These are phyloP conservation scores for Rubia balearica DNA, from an alignment of 305 asterid genomes.

Conservation along the genomic window DNA sequence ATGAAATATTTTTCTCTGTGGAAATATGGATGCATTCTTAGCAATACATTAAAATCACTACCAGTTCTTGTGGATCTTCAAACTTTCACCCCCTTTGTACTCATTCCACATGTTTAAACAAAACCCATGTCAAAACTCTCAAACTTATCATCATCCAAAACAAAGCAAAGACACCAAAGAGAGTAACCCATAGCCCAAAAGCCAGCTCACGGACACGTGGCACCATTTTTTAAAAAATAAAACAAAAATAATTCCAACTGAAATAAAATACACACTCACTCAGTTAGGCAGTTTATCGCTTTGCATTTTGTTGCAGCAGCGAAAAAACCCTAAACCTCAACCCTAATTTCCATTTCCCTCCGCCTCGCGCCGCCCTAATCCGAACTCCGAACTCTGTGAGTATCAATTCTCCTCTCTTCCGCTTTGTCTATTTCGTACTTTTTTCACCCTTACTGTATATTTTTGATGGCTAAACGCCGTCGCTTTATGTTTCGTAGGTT, in stretches of 20 bases:
- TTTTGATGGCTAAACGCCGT: neutral
- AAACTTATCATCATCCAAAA: neutral
- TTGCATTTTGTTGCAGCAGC: neutral
- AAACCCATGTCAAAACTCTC: neutral
- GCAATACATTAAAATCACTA: neutral
- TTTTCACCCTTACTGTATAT: neutral
- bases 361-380: neutral
- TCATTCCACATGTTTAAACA: neutral
- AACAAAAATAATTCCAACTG: neutral
- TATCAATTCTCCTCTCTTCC: neutral
- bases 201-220: neutral
- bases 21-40: no score
- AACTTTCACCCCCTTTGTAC: neutral
- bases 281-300: neutral
- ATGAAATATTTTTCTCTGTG: no score
- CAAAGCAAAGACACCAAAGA: neutral
- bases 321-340: conserved; percentile 15
- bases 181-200: neutral
- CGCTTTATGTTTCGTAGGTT: neutral
- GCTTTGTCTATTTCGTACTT: neutral
- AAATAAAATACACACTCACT: neutral
- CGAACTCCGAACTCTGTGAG: neutral
- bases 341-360: conserved; percentile 9
- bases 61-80: neutral
- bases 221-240: neutral